These are phyloP conservation scores for Botrytis paeoniae DNA, from an alignment of 2,329 filamentous ascomycete species.

Conservation along the genomic window DNA sequence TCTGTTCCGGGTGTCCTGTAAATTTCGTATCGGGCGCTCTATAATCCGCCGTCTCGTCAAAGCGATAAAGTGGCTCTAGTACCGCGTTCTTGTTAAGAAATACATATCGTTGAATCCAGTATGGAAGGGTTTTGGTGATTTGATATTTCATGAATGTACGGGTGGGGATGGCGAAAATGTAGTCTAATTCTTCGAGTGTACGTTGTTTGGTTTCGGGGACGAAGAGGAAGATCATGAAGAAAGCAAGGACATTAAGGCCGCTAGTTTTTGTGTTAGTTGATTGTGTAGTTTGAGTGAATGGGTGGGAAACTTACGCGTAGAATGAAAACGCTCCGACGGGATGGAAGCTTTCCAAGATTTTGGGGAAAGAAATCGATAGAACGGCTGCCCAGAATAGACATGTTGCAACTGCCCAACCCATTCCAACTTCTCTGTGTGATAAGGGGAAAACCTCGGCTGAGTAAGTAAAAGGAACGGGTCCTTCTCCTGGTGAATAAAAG, in stretches of 20 bases:
- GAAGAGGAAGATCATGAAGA: conserved; percentile 54
- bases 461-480: conserved; percentile 59
- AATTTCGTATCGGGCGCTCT: neutral
- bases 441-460: conserved; percentile 62
- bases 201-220: conserved; percentile 56
- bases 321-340: conserved; percentile 48
- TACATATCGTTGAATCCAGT: conserved; percentile 18
- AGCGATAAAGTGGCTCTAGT: conserved; percentile 14
- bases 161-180: conserved; percentile 47
- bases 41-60: conserved; percentile 10
- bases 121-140: conserved; percentile 40
- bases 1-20: neutral
- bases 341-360: conserved; percentile 26
- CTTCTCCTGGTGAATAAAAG: conserved; percentile 64
- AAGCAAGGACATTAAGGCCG: conserved; percentile 52
- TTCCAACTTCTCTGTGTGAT: conserved; percentile 60
- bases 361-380: conserved; percentile 52
- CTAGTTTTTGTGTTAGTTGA: neutral
- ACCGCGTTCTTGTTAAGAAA: conserved; percentile 10
- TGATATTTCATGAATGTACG: conserved; percentile 31
- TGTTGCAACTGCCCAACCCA: conserved; percentile 60
- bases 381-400: conserved; percentile 58
- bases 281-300: neutral
- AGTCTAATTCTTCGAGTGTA: conserved; percentile 39
- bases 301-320: conserved; percentile 41